These are phyloP conservation scores for Aspergillus incahuasiensis DNA, from an alignment of 495 filamentous ascomycete species.

Conservation along the genomic window DNA sequence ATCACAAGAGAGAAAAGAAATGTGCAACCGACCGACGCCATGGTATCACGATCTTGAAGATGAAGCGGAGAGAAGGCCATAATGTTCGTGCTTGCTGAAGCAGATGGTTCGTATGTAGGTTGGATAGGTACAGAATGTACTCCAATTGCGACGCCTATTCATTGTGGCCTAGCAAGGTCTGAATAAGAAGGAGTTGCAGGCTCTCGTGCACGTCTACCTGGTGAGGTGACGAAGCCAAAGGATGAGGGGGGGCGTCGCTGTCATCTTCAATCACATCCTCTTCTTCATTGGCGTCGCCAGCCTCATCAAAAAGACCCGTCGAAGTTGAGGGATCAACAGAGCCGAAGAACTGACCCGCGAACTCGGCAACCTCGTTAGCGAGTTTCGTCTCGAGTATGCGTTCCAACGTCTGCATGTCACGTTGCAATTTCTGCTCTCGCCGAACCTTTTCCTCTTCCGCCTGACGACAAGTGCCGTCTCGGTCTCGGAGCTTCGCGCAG, in stretches of 20 bases:
- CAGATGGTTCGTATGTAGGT: neutral
- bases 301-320: neutral
- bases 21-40: conserved; percentile 3
- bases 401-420: conserved; percentile 40
- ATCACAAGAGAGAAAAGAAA: neutral
- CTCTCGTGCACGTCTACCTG: conserved; percentile 6
- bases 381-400: conserved; percentile 39
- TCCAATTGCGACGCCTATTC: neutral
- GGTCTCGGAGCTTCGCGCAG: conserved; percentile 42
- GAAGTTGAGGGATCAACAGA: conserved; percentile 17
- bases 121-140: neutral
- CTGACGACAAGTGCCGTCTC: conserved; percentile 41
- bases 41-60: neutral
- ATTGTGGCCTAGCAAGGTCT: neutral
- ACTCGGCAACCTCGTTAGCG: conserved; percentile 45
- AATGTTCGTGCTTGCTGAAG: neutral
- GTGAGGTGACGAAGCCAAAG: neutral
- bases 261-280: neutral
- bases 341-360: conserved; percentile 42
- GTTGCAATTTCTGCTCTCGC: conserved; percentile 42
- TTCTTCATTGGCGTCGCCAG: neutral
- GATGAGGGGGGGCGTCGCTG: neutral
- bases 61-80: neutral
- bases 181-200: conserved; percentile 1
- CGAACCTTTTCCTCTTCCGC: conserved; percentile 38